Base-by-base conservation (phyloP, 2,329 filamentous ascomycete species). In the Pseudogymnoascus verrucosus region DNA sequence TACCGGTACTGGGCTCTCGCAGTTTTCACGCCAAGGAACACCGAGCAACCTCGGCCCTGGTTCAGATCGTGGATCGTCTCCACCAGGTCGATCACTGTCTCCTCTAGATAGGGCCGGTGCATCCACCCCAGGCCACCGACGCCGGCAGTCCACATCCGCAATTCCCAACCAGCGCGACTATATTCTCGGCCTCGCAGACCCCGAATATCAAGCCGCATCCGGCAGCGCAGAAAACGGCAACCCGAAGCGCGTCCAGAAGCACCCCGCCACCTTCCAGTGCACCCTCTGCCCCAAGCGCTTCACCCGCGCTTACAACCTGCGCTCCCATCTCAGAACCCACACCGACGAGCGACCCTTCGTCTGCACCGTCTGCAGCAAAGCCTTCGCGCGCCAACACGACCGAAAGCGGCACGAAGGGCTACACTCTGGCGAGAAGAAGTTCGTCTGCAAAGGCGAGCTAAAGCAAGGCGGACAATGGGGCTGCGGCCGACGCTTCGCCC, bases 371-470 rank as follows among this genome's bases (percentile, higher is more conserved):
- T 99, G 95, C 70, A 91, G 91, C 62, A 99, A 99, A 76, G 95
- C 95, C 0, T 99, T 99, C 77, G 95, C 95, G 5, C 89, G 95
- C 26, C 95, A 99, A 73, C 95, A 99, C 73, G 95, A 99, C 74
- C 89, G 95, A 54, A 99, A 99, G 77, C 89, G 95, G 40, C 95
- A 99, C 76, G 95, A 99, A 77, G 93, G 93, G 40, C 79, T 99
- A 44, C 95, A 99, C 73, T 96, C 91, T 0, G 95, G 95, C 44
- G 95, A 99, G 78, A 99, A 98, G 84, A 98, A 96, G 73, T 99
- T 98, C 74, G 90, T 98, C 6, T 99, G 95, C 77, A 92, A 91
- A 69, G 95, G 95, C 62, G 90, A 93, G 64, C 85, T 99, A 60
- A 93, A 93, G 69, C 86, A 86, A 1, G 87, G 88, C 57, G 88